Conservation (phyloP, 228 moss, liverwort and hornwort species). For the Sphagnum magellanicum region DNA sequence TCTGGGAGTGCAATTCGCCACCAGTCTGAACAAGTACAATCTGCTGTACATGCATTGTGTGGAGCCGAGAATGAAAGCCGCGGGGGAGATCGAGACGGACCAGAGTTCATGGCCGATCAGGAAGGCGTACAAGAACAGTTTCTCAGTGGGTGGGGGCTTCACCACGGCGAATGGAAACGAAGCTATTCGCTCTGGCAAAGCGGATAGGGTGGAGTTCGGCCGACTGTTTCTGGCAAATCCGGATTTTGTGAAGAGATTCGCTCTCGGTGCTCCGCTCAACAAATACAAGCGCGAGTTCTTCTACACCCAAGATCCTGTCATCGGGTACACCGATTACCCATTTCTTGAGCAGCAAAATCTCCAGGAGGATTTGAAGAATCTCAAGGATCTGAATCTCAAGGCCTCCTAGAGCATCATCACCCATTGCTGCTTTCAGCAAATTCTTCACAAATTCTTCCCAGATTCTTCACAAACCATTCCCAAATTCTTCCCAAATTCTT, state of each 20-base stretch:
- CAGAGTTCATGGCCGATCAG: constrained; percentile 15
- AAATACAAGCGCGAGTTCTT: constrained; percentile 19
- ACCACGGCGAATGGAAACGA: constrained; percentile 27
- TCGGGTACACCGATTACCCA: constrained; percentile 71
- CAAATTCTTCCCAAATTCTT: too few relatives aligned
- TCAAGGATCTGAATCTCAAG: too few relatives aligned
- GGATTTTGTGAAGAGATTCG: constrained; percentile 43
- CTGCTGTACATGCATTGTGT: constrained; percentile 19
- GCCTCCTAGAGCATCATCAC: too few relatives aligned
- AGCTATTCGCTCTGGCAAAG: constrained; percentile 37
- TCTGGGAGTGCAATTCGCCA: not conserved
- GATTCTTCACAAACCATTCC: too few relatives aligned
- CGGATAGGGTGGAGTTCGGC: constrained; percentile 50
- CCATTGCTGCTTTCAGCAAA: too few relatives aligned
- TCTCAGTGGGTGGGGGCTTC: constrained; percentile 44
- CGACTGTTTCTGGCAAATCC: constrained; percentile 63
- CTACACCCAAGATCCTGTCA: constrained; percentile 23
- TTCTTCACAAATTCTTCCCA: too few relatives aligned
- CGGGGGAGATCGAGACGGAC: constrained; percentile 10
- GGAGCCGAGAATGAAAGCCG: constrained; percentile 24
- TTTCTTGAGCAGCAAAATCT: constrained; percentile 6
- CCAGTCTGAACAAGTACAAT: not conserved
- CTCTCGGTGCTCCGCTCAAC: constrained; percentile 30
- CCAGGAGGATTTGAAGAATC: too few relatives aligned
- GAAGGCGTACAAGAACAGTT: constrained; percentile 12